These are phyloP conservation scores for Ophioceras dolichostomum DNA, from an alignment of 2,329 filamentous ascomycete species.

Conservation along the genomic window DNA sequence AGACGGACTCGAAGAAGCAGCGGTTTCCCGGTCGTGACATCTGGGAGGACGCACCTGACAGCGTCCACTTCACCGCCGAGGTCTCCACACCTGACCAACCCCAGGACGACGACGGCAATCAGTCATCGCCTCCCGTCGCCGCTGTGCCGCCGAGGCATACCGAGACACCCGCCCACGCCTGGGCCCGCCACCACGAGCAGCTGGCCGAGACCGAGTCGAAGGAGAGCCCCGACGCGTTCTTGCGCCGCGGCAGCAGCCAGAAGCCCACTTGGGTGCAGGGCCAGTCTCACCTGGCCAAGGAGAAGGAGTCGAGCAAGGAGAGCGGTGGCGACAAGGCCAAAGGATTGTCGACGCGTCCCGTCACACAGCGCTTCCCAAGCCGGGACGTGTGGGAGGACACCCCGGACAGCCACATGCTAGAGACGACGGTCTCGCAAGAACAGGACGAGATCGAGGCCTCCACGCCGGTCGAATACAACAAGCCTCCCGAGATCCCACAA, in stretches of 20 bases:
- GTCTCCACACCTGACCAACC: slow-evolving; percentile 65
- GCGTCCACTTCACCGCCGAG: slow-evolving; percentile 64
- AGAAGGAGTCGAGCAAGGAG: no score
- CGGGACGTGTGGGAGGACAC: slow-evolving; percentile 91
- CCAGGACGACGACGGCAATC: slow-evolving; percentile 12
- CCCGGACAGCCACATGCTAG: slow-evolving; percentile 69
- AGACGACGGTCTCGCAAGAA: slow-evolving; percentile 56
- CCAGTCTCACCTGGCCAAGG: slow-evolving; percentile 36
- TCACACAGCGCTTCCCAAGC: slow-evolving; percentile 71
- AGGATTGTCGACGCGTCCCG: slow-evolving; percentile 34
- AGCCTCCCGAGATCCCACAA: slow-evolving; percentile 46
- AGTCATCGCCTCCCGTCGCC: slow-evolving; percentile 10
- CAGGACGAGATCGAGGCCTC: slow-evolving; percentile 36
- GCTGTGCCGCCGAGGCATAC: slow-evolving; percentile 17
- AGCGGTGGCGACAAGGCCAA: no score
- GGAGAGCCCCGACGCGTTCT: slow-evolving; percentile 33
- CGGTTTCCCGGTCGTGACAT: slow-evolving; percentile 88
- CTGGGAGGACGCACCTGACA: slow-evolving; percentile 92
- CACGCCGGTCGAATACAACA: slow-evolving; percentile 27
- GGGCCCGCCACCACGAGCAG: slow-evolving; percentile 54
- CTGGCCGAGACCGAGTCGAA: slow-evolving; percentile 44
- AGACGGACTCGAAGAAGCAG: slow-evolving; percentile 45
- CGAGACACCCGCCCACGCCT: slow-evolving; percentile 49
- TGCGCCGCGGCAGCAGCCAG: slow-evolving; percentile 38
- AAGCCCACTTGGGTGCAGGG: slow-evolving; percentile 33